A percentile compares a stretch with the other conserved stretches of the same genome.
phyloP scores from a whole-genome alignment of 495 filamentous ascomycete genomes.

The Mytilinidion resinicola region DNA sequence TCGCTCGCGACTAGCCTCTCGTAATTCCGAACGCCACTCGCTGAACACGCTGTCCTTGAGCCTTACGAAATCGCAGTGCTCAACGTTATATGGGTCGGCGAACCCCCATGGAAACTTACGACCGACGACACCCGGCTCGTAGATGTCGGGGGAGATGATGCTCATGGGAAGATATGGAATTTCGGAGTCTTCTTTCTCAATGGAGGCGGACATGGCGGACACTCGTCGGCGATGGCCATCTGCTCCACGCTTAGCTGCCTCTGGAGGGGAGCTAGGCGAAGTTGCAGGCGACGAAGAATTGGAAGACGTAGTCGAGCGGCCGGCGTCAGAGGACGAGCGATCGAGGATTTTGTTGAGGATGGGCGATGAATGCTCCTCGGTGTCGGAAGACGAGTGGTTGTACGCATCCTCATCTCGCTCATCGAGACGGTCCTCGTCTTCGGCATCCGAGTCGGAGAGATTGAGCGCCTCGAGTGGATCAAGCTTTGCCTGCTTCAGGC shows the following conservation, averaged over 20 bases:
- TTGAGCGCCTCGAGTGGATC: slow-evolving; percentile 84
- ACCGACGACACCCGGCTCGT: slow-evolving; percentile 63
- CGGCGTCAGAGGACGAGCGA: slow-evolving; percentile 27
- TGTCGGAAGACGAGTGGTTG: slow-evolving; percentile 20
- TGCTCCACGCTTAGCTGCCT: slow-evolving; percentile 6
- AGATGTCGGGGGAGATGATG: slow-evolving; percentile 87
- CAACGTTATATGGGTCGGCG: slow-evolving; percentile 80
- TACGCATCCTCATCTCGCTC: slow-evolving; percentile 39
- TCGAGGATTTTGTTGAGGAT: slow-evolving; percentile 28
- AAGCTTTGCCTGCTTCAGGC: slow-evolving; percentile 75
- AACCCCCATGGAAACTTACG: slow-evolving; percentile 94
- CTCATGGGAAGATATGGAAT: slow-evolving; percentile 66
- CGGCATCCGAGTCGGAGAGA: slow-evolving; percentile 63
- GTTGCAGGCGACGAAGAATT: slow-evolving; percentile 20
- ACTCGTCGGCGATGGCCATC: slow-evolving; percentile 20
- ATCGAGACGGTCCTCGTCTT: slow-evolving; percentile 34
- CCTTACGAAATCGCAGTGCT: slow-evolving; percentile 91
- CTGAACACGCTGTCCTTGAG: slow-evolving; percentile 86
- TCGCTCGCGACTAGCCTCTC: slow-evolving; percentile 82
- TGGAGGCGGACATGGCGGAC: slow-evolving; percentile 27
- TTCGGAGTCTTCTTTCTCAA: slow-evolving; percentile 25
- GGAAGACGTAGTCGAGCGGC: slow-evolving; percentile 14
- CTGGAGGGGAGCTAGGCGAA: slow-evolving; percentile 13
- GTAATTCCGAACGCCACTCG: slow-evolving; percentile 87
- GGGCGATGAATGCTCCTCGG: slow-evolving; percentile 16